Conservation (phyloP, 345 rosid genomes). For the Corchorus olitorius region DNA sequence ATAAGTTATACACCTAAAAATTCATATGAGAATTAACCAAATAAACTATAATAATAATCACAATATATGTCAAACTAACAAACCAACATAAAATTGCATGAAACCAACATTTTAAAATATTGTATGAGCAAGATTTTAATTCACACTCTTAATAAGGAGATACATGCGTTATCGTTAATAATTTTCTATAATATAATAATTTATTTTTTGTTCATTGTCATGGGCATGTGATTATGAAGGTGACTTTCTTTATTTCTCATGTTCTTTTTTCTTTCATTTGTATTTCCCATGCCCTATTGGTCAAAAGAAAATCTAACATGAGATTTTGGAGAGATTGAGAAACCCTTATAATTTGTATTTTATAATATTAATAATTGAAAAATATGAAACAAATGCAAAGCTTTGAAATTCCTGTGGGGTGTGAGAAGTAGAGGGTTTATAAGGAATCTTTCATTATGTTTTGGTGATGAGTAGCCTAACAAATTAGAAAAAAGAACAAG, state of each 20-base stretch:
- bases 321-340: background rate
- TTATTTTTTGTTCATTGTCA: background rate
- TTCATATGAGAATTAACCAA: too few species aligned
- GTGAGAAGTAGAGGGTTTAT: background rate
- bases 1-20: too few species aligned
- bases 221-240: background rate
- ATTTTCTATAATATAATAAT: too few species aligned
- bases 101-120: too few species aligned
- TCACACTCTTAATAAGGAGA: background rate
- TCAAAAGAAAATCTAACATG: conserved; percentile 7
- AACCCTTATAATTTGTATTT: background rate
- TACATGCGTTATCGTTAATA: background rate
- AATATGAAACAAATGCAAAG: background rate
- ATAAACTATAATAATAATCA: too few species aligned
- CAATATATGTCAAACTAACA: too few species aligned
- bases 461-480: background rate
- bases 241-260: background rate
- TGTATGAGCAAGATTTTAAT: too few species aligned
- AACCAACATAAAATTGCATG: too few species aligned
- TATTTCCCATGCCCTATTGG: background rate
- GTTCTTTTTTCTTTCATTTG: background rate
- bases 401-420: background rate
- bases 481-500: background rate
- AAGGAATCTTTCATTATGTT: background rate
- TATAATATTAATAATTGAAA: too few species aligned